Evolutionary conservation across 1,284 basidiomycete species (phyloP), one percentile per base, ranked within the genome.

Genomic region (Filobasidium uniguttulatum): DNA sequence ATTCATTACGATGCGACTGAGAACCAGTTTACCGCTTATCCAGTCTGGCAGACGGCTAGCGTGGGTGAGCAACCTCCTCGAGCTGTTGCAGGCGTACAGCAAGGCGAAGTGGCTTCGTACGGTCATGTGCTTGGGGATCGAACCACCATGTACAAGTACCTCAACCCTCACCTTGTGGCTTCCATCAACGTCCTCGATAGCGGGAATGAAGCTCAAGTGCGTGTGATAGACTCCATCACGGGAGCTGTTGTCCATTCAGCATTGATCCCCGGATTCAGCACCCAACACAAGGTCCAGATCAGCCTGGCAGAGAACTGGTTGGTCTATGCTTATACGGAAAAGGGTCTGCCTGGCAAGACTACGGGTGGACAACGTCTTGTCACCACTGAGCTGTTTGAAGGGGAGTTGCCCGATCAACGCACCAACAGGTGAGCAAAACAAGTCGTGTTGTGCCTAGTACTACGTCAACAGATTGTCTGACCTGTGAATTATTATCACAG

Each of bases 241-340:
- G 91, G 93, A 2, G 78, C 74, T 1, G 68, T 85, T 3, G 57
- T 90, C 1, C 88, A 89, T 64, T 74, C 77, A 45, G 74, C 75
- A 17, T 49, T 54, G 22, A 60, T 73, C 15, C 62, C 62, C 3
- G 53, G 60, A 28, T 55, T 65, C 19, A 46, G 66, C 71, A 14
- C 59, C 50, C 37, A 62, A 57, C n/a, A 71, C 64, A 35, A 69
- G 54, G 23, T 90, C 9, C 76, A 81, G 55, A 79, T 79, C 14
- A 71, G 73, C 6, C 72, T 93, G 55, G 77, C 79, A 15, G 91
- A 97, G 70, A 96, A 97, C 65, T 97, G 93, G 91, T 68, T 97
- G 48, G 82, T 90, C 17, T 89, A 88, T 68, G 75, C 82, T 47
- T 93, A 69, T 62, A 55, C 62, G 6, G 66, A 66, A 22, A 55